A percentile compares a stretch with the other conserved stretches of the same genome.
phyloP scores from a whole-genome alignment of 148 eudicot genomes.

The Talinum fruticosum region DNA sequence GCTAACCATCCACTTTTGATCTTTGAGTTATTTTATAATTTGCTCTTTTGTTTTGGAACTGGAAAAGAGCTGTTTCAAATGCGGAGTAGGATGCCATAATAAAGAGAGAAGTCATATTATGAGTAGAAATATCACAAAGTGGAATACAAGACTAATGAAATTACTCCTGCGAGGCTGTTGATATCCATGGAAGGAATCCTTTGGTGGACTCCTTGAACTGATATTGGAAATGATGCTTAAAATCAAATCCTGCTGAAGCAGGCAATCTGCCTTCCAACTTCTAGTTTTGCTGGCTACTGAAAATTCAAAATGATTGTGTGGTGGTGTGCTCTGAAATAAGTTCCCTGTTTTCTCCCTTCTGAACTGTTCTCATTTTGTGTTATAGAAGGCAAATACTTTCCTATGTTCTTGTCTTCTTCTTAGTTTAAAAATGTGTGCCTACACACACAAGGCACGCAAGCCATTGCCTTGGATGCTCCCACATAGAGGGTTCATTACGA shows the following conservation, averaged over 20 bases:
- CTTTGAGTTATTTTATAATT: neutral
- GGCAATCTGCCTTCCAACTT: neutral
- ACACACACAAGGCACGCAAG: too few species aligned
- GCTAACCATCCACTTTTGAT: neutral
- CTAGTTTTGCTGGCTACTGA: neutral
- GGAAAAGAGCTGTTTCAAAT: neutral
- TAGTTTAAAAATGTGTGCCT: too few species aligned
- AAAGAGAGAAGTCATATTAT: neutral
- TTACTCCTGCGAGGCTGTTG: conserved; percentile 3
- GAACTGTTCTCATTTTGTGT: neutral
- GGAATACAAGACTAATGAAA: neutral
- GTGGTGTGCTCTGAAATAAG: neutral
- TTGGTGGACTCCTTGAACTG: neutral
- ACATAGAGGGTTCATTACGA: too few species aligned
- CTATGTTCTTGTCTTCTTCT: neutral
- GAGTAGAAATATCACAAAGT: neutral
- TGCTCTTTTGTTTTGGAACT: neutral
- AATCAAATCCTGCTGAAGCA: neutral
- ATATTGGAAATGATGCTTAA: neutral
- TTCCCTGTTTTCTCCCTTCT: neutral
- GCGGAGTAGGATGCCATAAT: too few species aligned
- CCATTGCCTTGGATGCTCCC: too few species aligned
- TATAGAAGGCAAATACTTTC: neutral
- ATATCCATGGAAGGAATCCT: neutral
- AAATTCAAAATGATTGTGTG: neutral